A percentile compares a stretch with the other conserved stretches of the same genome.
Evolutionary conservation across 2,329 filamentous ascomycete species (phyloP).

Genomic region (Venturia oleaginea): DNA sequence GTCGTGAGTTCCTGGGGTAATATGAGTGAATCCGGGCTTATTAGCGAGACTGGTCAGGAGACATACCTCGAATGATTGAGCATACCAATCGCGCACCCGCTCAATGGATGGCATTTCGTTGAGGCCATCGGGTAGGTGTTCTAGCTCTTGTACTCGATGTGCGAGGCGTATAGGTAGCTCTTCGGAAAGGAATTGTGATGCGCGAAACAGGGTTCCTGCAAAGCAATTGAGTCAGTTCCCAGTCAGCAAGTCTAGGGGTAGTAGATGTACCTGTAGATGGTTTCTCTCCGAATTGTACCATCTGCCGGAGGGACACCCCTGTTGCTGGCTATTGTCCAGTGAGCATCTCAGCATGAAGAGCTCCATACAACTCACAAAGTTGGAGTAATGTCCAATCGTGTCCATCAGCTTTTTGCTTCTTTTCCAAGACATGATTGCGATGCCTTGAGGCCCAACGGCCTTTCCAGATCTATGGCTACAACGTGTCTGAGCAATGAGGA

Average conservation of each 20-base stretch:
- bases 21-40: conserved; percentile 16
- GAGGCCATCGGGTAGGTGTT: conserved; percentile 84
- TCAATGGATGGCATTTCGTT: conserved; percentile 97
- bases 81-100: conserved; percentile 96
- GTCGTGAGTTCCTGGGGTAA: conserved; percentile 74
- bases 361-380: conserved; percentile 17
- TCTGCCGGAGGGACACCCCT: conserved; percentile 90
- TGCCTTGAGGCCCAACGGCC: conserved; percentile 12
- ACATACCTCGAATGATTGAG: conserved; percentile 93
- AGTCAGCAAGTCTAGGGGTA: not conserved
- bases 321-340: conserved; percentile 58
- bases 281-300: conserved; percentile 96
- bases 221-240: conserved; percentile 6
- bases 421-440: conserved; percentile 75
- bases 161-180: conserved; percentile 94
- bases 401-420: conserved; percentile 85
- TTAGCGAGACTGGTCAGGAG: conserved; percentile 1
- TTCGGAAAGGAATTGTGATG: conserved; percentile 96
- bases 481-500: not conserved
- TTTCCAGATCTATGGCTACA: not conserved
- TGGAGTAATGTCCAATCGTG: conserved; percentile 52
- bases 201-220: conserved; percentile 81
- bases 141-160: conserved; percentile 90
- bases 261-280: conserved; percentile 69
- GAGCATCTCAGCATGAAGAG: conserved; percentile 12